Evolutionary conservation across 139 green algal species (phyloP).

Genomic region (Chlorella vulgaris): DNA sequence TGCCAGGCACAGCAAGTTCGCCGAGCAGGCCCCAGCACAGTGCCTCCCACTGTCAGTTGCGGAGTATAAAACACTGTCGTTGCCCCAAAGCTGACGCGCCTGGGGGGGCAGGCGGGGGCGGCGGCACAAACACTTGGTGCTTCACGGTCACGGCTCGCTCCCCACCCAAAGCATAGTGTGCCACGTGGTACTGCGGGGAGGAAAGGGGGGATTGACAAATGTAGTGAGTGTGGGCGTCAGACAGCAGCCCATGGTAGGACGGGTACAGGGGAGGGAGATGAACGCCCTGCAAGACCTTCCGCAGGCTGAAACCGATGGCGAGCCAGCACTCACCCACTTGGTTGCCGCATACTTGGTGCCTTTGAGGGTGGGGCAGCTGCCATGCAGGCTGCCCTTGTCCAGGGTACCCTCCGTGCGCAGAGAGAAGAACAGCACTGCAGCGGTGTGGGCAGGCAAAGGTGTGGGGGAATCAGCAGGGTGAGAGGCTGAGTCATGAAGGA

Average conservation of each 20-base stretch:
- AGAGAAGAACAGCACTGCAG: conserved; percentile 61
- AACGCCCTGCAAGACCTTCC: no score
- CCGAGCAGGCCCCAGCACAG: no score
- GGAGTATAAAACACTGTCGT: no score
- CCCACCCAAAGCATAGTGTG: conserved; percentile 37
- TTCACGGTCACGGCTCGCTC: conserved; percentile 39
- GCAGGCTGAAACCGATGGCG: no score
- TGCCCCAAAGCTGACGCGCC: conserved; percentile 3
- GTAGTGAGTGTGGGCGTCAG: no score
- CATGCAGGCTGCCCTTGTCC: conserved; percentile 70
- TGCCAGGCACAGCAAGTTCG: not conserved
- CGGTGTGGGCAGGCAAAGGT: not conserved
- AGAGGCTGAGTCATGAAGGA: not conserved
- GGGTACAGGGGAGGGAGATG: not conserved
- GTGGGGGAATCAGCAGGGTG: not conserved
- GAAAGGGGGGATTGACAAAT: no score
- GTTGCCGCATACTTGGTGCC: conserved; percentile 64
- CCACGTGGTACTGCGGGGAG: conserved; percentile 35
- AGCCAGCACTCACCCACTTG: no score
- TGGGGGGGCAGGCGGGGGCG: conserved; percentile 40
- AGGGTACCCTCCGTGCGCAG: conserved; percentile 60
- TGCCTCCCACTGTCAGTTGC: no score
- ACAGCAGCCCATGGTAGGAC: no score
- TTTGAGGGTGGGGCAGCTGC: conserved; percentile 57
- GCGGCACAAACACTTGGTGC: conserved; percentile 39